phyloP scores from a whole-genome alignment of 441 rosid genomes.

The Biscutella laevigata region DNA sequence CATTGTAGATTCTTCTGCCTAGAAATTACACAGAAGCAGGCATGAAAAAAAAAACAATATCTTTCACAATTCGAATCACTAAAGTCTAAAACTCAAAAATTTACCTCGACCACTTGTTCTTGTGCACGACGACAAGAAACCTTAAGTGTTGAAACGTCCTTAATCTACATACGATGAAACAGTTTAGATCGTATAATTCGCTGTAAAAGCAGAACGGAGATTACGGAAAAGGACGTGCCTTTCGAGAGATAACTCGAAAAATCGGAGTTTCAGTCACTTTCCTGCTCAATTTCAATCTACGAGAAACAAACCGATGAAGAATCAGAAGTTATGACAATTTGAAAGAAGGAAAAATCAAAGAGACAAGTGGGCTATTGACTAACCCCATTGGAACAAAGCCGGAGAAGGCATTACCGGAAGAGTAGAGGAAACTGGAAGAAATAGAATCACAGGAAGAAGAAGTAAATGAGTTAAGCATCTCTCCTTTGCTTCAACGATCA shows the following conservation, averaged over 20 bases:
- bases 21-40: not conserved
- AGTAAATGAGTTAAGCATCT: conserved; percentile 34
- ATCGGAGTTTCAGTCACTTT: conserved; percentile 20
- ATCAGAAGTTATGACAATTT: not conserved
- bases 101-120: conserved; percentile 58
- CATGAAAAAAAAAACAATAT: not conserved
- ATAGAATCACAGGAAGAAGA: conserved; percentile 21
- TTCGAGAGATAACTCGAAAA: conserved; percentile 24
- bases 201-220: not conserved
- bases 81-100: not conserved
- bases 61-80: not conserved
- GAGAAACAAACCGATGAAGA: conserved; percentile 4
- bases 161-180: conserved; percentile 33
- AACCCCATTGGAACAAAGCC: conserved; percentile 43
- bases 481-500: not conserved
- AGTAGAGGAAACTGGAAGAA: conserved; percentile 19
- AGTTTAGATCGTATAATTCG: not conserved
- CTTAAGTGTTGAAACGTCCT: conserved; percentile 27
- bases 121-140: conserved; percentile 44
- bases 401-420: conserved; percentile 20
- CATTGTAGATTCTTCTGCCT: conserved; percentile 53
- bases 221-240: conserved; percentile 37
- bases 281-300: conserved; percentile 45
- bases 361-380: not conserved
- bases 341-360: not conserved